phyloP scores from a whole-genome alignment of 2,329 filamentous ascomycete species.

The Colletotrichum sidae region DNA sequence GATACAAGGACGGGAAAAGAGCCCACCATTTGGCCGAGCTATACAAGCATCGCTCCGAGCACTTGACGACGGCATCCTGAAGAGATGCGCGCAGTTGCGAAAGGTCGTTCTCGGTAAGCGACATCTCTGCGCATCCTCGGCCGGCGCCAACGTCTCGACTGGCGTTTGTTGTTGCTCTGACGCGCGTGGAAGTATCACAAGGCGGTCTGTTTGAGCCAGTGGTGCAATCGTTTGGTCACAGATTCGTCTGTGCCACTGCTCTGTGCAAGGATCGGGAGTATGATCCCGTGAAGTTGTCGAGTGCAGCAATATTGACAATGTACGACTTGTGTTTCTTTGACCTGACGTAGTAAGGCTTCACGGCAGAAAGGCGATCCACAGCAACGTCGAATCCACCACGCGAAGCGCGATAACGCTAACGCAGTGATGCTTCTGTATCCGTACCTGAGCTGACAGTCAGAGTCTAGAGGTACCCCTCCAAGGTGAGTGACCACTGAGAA shows the following conservation, averaged over 20 bases:
- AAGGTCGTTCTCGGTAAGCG: constrained; percentile 66
- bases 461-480: constrained; percentile 2
- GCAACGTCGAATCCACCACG: constrained; percentile 6
- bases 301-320: constrained; percentile 12
- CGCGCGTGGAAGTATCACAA: not conserved
- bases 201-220: too few species aligned
- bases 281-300: too few species aligned
- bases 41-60: constrained; percentile 94
- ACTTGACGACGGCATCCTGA: constrained; percentile 88
- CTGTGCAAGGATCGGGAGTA: too few species aligned
- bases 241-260: too few species aligned
- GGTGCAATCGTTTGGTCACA: too few species aligned
- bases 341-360: constrained; percentile 35
- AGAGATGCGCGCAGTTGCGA: constrained; percentile 78
- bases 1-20: not conserved
- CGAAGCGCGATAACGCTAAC: constrained; percentile 16
- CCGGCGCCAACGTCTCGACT: not conserved
- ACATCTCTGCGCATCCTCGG: constrained; percentile 53
- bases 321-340: constrained; percentile 33
- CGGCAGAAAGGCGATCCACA: constrained; percentile 32
- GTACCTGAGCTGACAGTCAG: constrained; percentile 9
- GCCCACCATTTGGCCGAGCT: constrained; percentile 94
- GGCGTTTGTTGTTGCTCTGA: not conserved
- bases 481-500: constrained; percentile 18
- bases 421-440: not conserved